These are phyloP conservation scores for Dichomitus squalens DNA, from an alignment of 1,284 basidiomycete genomes.

Conservation along the genomic window DNA sequence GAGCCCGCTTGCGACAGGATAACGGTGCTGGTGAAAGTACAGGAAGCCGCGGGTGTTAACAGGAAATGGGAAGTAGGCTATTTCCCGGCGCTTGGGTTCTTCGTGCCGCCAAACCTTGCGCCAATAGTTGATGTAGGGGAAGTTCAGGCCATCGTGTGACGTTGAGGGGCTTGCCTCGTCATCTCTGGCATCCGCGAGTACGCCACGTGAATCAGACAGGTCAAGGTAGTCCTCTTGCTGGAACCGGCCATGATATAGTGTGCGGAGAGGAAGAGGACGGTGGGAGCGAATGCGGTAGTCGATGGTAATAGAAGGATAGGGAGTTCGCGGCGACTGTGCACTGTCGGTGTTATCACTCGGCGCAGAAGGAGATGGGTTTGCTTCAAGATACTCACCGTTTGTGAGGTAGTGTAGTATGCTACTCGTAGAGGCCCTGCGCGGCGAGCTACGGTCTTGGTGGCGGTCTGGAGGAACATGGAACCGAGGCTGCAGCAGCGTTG, in stretches of 20 bases:
- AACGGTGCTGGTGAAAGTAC: slow-evolving; percentile 8
- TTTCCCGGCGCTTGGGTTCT: neutral
- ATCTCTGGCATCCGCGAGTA: neutral
- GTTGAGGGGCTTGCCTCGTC: neutral
- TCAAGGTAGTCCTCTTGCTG: slow-evolving; percentile 8
- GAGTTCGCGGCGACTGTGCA: no score
- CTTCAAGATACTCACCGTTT: neutral
- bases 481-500: neutral
- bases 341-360: neutral
- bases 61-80: slow-evolving; percentile 14
- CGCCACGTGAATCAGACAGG: slow-evolving; percentile 7
- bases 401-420: neutral
- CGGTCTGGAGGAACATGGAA: neutral
- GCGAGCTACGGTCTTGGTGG: neutral
- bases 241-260: slow-evolving; percentile 2
- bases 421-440: neutral
- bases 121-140: slow-evolving; percentile 7
- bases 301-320: neutral
- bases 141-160: no score
- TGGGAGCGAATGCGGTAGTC: neutral
- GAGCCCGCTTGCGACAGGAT: slow-evolving; percentile 7
- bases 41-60: slow-evolving; percentile 15
- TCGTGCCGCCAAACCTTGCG: neutral
- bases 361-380: neutral
- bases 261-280: slow-evolving; percentile 3